Evolutionary conservation across 345 rosid genomes (phyloP).

Genomic region (Pugionium dolabratum): DNA sequence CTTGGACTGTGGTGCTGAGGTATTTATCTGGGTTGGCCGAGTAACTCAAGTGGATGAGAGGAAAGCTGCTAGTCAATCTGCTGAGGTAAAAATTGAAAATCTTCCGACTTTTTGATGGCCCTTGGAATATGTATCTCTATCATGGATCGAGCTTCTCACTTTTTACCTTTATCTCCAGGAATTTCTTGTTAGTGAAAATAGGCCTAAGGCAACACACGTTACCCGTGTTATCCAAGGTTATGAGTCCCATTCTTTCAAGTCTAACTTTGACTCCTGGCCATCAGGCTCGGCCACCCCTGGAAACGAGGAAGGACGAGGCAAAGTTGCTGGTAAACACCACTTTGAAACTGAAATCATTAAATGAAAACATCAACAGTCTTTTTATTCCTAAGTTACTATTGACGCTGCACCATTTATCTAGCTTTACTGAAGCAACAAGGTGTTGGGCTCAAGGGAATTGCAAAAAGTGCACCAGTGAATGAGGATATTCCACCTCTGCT

Average conservation of each 20-base stretch:
- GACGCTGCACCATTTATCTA: constrained; percentile 40
- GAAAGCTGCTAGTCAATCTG: constrained; percentile 80
- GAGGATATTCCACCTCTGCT: constrained; percentile 98
- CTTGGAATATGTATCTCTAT: background rate
- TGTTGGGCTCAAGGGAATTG: constrained; percentile 77
- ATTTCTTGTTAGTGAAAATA: constrained; percentile 65
- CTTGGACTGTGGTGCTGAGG: constrained; percentile 81
- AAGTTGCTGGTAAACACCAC: constrained; percentile 76
- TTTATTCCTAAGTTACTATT: constrained; percentile 20
- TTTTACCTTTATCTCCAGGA: constrained; percentile 54
- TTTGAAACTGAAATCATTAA: constrained; percentile 3
- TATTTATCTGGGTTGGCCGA: constrained; percentile 97
- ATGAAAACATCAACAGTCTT: background rate
- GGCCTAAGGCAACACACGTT: constrained; percentile 78
- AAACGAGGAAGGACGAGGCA: constrained; percentile 95
- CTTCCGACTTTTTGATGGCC: background rate
- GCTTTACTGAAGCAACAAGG: constrained; percentile 98
- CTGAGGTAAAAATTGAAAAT: constrained; percentile 60
- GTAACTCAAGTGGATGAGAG: constrained; percentile 96
- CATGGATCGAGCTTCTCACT: constrained; percentile 30
- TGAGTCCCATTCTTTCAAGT: constrained; percentile 87
- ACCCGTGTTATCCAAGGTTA: constrained; percentile 93
- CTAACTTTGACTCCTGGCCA: constrained; percentile 96
- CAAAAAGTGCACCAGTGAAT: constrained; percentile 68
- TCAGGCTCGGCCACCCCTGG: constrained; percentile 75